phyloP scores from a whole-genome alignment of 176 grass and related monocot genomes.

The Elymus sibiricus region DNA sequence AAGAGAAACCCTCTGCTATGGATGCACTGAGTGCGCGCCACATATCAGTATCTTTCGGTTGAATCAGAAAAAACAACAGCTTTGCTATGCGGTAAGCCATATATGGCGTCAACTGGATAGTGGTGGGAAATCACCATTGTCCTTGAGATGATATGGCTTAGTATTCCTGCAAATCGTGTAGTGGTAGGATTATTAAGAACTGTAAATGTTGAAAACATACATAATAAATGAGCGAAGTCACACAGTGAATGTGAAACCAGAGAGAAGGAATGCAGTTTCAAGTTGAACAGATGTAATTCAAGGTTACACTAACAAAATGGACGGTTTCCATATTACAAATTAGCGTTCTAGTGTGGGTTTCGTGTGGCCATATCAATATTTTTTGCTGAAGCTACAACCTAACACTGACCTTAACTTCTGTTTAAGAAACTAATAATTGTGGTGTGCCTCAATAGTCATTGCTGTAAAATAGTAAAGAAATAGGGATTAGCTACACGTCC shows the following conservation, averaged over 20 bases:
- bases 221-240: neutral
- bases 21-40: neutral
- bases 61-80: constrained; percentile 8
- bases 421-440: constrained; percentile 1
- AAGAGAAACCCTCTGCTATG: neutral
- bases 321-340: neutral
- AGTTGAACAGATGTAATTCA: neutral
- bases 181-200: neutral
- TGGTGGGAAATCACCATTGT: constrained; percentile 83
- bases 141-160: constrained; percentile 69
- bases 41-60: constrained; percentile 3
- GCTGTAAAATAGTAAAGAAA: constrained; percentile 1
- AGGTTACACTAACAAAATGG: neutral
- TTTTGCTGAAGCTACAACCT: neutral
- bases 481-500: neutral
- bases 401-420: neutral
- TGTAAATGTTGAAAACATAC: constrained; percentile 9
- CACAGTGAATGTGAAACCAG: neutral
- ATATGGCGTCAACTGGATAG: constrained; percentile 46
- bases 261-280: constrained; percentile 5
- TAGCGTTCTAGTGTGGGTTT: neutral
- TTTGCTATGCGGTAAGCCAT: constrained; percentile 3
- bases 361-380: neutral
- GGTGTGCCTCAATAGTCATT: constrained; percentile 15
- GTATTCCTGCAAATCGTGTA: constrained; percentile 43